Evolutionary conservation across 768 basidiomycete genomes (phyloP).

Genomic region (Agaricus bisporus): DNA sequence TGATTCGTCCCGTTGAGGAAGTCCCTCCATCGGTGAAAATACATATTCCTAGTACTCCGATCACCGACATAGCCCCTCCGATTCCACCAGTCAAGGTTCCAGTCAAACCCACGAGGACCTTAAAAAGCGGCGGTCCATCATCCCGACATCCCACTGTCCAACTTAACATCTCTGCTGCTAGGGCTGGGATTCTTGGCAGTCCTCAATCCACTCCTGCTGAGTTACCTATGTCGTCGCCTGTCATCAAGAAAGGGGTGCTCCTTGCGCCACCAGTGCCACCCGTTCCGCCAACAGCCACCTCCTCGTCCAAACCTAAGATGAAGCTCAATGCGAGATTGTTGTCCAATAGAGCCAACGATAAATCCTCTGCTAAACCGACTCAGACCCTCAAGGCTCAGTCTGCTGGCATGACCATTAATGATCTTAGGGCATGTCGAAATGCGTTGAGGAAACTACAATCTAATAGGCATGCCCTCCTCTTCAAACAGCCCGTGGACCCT

Average conservation of each 20-base stretch:
- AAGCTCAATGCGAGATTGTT: slow-evolving; percentile 16
- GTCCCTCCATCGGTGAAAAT: slow-evolving; percentile 81
- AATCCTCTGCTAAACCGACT: slow-evolving; percentile 31
- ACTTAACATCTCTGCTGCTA: slow-evolving; percentile 35
- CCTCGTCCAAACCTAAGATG: slow-evolving; percentile 21
- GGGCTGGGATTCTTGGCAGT: slow-evolving; percentile 50
- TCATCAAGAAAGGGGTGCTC: slow-evolving; percentile 27
- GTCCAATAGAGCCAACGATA: slow-evolving; percentile 16
- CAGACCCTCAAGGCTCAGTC: slow-evolving; percentile 65
- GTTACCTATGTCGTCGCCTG: slow-evolving; percentile 24
- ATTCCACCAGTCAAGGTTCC: slow-evolving; percentile 48
- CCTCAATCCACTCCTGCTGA: slow-evolving; percentile 22
- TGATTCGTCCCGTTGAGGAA: slow-evolving; percentile 80
- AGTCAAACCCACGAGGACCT: slow-evolving; percentile 32
- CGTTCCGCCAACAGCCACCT: background rate
- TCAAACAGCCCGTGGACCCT: slow-evolving; percentile 93
- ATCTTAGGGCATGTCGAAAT: slow-evolving; percentile 68
- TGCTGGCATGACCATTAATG: slow-evolving; percentile 70
- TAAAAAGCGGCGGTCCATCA: slow-evolving; percentile 33
- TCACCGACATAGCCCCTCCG: slow-evolving; percentile 52
- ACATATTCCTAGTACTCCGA: slow-evolving; percentile 70
- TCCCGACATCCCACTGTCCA: slow-evolving; percentile 34
- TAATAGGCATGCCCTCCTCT: slow-evolving; percentile 68
- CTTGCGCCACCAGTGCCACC: slow-evolving; percentile 31
- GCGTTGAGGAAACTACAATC: slow-evolving; percentile 74